A percentile compares a stretch with the other conserved stretches of the same genome.
These are phyloP conservation scores for Pisolithus thermaeus DNA, from an alignment of 1,284 basidiomycete genomes.

Conservation along the genomic window DNA sequence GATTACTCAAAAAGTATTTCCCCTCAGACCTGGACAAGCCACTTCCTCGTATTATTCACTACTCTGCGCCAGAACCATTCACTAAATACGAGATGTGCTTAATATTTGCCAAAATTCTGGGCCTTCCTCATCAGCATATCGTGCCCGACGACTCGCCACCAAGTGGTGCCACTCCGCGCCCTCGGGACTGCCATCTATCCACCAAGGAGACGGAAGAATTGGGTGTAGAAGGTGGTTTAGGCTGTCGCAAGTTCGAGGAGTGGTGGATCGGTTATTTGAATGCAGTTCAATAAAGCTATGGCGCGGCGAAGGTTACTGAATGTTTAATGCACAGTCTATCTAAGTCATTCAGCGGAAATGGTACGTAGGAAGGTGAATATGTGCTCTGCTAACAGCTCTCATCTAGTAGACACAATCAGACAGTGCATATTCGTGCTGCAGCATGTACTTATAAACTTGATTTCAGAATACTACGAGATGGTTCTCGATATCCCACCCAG, in stretches of 20 bases:
- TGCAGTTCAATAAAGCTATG: background rate
- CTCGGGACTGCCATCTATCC: slow-evolving; percentile 66
- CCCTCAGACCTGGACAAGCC: slow-evolving; percentile 40
- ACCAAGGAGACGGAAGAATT: slow-evolving; percentile 63
- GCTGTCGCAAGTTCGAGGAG: slow-evolving; percentile 62
- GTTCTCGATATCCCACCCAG: slow-evolving; percentile 23
- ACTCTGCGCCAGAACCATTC: slow-evolving; percentile 66
- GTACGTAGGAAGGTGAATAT: no score
- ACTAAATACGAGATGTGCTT: slow-evolving; percentile 85
- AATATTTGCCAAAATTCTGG: slow-evolving; percentile 63
- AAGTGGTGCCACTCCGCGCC: slow-evolving; percentile 57
- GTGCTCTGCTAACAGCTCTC: no score
- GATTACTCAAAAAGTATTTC: slow-evolving; percentile 1
- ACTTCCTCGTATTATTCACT: slow-evolving; percentile 69
- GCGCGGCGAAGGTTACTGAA: no score
- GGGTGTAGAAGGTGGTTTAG: slow-evolving; percentile 43
- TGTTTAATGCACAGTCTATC: no score
- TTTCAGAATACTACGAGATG: slow-evolving; percentile 24
- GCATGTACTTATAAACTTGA: no score
- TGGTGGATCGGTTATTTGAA: slow-evolving; percentile 57
- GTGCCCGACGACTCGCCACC: slow-evolving; percentile 62
- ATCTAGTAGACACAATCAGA: no score
- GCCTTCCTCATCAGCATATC: slow-evolving; percentile 61
- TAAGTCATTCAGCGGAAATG: no score
- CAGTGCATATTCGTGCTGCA: no score